Evolutionary conservation across 2,329 filamentous ascomycete species (phyloP), one percentile per base, ranked within the genome.

Genomic region (Xenosphaeropsis pyriputrescens): DNA sequence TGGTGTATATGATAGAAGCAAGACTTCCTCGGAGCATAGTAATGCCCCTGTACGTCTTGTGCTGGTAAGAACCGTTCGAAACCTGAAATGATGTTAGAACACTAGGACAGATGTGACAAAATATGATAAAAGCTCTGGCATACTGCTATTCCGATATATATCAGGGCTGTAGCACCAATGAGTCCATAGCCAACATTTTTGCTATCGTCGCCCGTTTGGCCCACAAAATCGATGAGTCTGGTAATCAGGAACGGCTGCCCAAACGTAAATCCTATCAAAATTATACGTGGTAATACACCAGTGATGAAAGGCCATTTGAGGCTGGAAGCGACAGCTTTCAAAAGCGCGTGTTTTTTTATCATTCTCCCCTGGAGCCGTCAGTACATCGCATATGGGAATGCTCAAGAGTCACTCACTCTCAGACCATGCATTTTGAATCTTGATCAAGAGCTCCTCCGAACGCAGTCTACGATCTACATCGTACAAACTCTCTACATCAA

Each of bases 121-220:
- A 3, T 26, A 9, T 6, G 12, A 26, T 3, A 11, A 9, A 11
- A 11, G 8, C 5, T 26, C 8, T 9, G 8, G 5, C 22, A 26
- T 37, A 65, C 54, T 2, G 62, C 61, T 22, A 64, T 54, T 3
- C 63, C 63, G 11, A 59, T 37, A 37, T 64, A 66, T 3, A 65
- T 51, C 1, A 64, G 42, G 4, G 55, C 42, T 6, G 56, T 57
- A 0, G 62, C 62, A 2, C 55, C 61, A 32, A 67, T 59, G 5
- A 67, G 54, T 5, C 60, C 59, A 32, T 55, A 57, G 0, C 55
- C 57, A 2, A 43, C 40, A 16, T 56, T 52, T 0, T 40, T 45
- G 1, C 45, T 51, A 6, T 47, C 43, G 15, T 48, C 44, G 1
- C 54, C 45, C 19, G 44, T 46, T n/a, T 51, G 45, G 6, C 30